Percentiles rank a stretch among this genome's conserved stretches.
These are phyloP conservation scores for Trichosporon asahii DNA, from an alignment of 1,284 basidiomycete genomes.

Conservation along the genomic window DNA sequence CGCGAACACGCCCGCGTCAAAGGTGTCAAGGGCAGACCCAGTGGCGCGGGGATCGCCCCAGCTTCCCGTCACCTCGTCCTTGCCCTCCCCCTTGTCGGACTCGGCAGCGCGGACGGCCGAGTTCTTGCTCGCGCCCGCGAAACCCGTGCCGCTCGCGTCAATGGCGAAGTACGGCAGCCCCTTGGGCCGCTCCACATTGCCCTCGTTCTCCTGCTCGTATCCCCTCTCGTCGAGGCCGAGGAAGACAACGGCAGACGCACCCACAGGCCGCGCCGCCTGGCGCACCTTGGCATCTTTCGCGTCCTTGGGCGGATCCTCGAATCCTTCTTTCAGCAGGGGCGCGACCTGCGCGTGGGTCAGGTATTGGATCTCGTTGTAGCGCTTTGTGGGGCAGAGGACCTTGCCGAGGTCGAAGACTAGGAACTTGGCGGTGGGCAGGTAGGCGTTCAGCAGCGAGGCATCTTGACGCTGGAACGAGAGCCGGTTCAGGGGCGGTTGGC, in stretches of 20 bases:
- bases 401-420: slow-evolving; percentile 61
- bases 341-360: slow-evolving; percentile 61
- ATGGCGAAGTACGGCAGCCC: slow-evolving; percentile 76
- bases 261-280: slow-evolving; percentile 64
- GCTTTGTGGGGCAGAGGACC: slow-evolving; percentile 39
- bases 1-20: slow-evolving; percentile 69
- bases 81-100: slow-evolving; percentile 52
- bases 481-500: slow-evolving; percentile 74
- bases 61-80: slow-evolving; percentile 36
- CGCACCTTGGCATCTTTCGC: slow-evolving; percentile 50
- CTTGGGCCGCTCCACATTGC: slow-evolving; percentile 60
- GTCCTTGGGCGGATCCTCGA: slow-evolving; percentile 30
- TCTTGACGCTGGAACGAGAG: slow-evolving; percentile 78
- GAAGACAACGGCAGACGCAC: slow-evolving; percentile 59
- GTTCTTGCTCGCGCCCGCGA: slow-evolving; percentile 39
- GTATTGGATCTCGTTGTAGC: slow-evolving; percentile 58
- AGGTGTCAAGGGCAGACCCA: slow-evolving; percentile 52
- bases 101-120: too few relatives aligned
- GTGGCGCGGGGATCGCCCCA: slow-evolving; percentile 70
- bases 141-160: slow-evolving; percentile 57
- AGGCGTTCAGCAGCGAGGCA: slow-evolving; percentile 65
- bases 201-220: slow-evolving; percentile 55
- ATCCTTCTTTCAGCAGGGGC: slow-evolving; percentile 59
- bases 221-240: slow-evolving; percentile 74
- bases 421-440: slow-evolving; percentile 66